Evolutionary conservation across 768 basidiomycete genomes (phyloP).

Genomic region (Boletus insuetus): DNA sequence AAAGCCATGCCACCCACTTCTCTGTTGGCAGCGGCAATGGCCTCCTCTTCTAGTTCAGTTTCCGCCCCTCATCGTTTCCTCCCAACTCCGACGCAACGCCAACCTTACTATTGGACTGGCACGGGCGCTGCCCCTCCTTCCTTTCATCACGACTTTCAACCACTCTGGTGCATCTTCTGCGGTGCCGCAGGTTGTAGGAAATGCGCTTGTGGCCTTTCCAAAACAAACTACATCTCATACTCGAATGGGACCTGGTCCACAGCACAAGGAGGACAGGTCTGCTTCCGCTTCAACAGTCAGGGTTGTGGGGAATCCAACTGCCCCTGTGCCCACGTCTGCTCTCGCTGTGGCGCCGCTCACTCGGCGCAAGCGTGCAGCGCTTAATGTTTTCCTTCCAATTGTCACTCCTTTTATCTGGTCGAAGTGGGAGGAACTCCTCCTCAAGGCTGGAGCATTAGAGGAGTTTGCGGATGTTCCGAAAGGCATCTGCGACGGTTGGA

Average conservation of each 20-base stretch:
- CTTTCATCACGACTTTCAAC: not conserved
- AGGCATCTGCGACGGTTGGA: not conserved
- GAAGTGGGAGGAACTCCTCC: conserved; percentile 10
- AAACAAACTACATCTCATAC: not conserved
- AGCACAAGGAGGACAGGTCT: not conserved
- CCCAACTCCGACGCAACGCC: too few species aligned
- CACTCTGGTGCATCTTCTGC: not conserved
- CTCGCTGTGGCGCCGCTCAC: not conserved
- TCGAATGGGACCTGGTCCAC: not conserved
- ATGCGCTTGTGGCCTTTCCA: not conserved
- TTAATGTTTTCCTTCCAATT: conserved; percentile 18
- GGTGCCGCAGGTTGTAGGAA: not conserved
- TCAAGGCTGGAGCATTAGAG: not conserved
- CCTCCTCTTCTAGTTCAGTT: too few species aligned
- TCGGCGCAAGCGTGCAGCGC: conserved; percentile 14
- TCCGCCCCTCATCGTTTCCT: not conserved
- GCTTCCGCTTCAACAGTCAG: not conserved
- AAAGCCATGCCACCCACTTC: not conserved
- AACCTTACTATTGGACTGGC: too few species aligned
- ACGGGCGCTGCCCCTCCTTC: too few species aligned
- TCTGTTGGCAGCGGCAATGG: too few species aligned
- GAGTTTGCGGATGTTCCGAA: not conserved
- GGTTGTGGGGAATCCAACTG: not conserved
- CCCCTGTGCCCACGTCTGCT: not conserved
- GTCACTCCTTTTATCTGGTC: conserved; percentile 23